Conservation (phyloP, 306 rosid genomes). For the Mimosa bimucronata region DNA sequence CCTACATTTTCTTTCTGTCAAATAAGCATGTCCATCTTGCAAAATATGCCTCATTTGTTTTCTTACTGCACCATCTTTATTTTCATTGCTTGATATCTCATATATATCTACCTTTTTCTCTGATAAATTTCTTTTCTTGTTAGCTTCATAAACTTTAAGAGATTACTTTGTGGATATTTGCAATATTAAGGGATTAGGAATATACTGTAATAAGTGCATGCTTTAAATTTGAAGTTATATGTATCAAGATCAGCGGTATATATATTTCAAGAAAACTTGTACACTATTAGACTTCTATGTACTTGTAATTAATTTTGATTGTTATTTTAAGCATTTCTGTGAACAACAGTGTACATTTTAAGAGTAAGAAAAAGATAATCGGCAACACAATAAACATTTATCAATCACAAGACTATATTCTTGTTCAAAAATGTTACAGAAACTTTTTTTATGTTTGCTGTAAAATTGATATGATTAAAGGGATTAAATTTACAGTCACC, state of each 20-base stretch:
- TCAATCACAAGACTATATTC: background rate
- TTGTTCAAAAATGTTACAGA: background rate
- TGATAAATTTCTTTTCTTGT: background rate
- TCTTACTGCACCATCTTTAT: background rate
- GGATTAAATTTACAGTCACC: background rate
- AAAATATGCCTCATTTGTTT: background rate
- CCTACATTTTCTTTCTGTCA: background rate
- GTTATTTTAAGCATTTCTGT: no score
- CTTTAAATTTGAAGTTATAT: background rate
- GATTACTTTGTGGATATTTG: background rate
- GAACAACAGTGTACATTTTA: background rate
- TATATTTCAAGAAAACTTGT: background rate
- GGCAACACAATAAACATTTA: background rate
- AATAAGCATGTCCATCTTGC: background rate
- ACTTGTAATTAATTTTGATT: no score
- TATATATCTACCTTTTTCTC: background rate
- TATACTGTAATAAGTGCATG: background rate
- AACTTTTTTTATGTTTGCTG: background rate
- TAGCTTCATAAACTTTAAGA: background rate
- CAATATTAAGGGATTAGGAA: background rate
- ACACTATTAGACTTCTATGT: background rate
- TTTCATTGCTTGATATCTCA: background rate
- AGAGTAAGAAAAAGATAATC: background rate
- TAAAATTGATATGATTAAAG: no score
- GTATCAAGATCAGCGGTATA: background rate